Evolutionary conservation across 805 yeast species (phyloP).

Genomic region (Candida alai): DNA sequence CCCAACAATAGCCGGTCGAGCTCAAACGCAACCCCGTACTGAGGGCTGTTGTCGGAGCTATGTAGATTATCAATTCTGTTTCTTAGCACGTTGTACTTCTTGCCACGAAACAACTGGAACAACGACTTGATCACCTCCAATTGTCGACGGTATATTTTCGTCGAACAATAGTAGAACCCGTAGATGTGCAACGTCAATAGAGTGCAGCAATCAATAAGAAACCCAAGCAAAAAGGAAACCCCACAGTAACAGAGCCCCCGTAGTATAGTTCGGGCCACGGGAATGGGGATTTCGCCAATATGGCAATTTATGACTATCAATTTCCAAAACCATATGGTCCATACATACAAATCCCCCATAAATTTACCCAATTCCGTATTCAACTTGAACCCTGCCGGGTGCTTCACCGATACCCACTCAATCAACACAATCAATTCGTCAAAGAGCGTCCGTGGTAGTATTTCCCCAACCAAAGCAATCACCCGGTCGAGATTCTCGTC

Average conservation of each 20-base stretch:
- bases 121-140: conserved; percentile 63
- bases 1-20: conserved; percentile 86
- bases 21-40: conserved; percentile 45
- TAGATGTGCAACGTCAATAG: conserved; percentile 67
- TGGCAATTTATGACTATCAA: conserved; percentile 5
- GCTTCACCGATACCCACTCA: conserved; percentile 66
- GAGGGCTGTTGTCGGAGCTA: conserved; percentile 21
- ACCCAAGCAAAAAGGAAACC: conserved; percentile 63
- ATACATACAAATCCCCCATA: conserved; percentile 78
- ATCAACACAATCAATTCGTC: conserved; percentile 47
- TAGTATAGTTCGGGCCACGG: too few species aligned
- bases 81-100: conserved; percentile 78
- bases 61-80: conserved; percentile 81
- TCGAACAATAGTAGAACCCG: conserved; percentile 73
- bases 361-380: conserved; percentile 83
- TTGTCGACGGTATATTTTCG: conserved; percentile 77
- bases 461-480: conserved; percentile 19
- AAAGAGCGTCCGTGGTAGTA: conserved; percentile 40
- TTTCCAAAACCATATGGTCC: conserved; percentile 77
- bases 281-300: conserved; percentile 13
- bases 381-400: conserved; percentile 92
- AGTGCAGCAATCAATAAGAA: conserved; percentile 60
- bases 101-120: conserved; percentile 83
- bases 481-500: conserved; percentile 29
- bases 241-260: conserved; percentile 53